Conservation (phyloP, 2,329 filamentous ascomycete genomes). For the Zymoseptoria tritici region DNA sequence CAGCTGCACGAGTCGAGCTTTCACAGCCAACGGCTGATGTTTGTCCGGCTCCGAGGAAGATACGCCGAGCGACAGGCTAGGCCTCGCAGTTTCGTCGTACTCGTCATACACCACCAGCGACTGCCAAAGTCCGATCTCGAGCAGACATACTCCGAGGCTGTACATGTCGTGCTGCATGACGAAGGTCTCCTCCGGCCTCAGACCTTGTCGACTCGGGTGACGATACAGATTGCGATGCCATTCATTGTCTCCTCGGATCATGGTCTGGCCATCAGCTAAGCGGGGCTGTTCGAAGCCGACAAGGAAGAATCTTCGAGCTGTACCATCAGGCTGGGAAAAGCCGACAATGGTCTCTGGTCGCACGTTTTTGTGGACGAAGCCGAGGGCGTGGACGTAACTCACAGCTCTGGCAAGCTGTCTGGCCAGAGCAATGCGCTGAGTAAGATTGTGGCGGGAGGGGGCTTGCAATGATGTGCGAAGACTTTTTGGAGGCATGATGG, state of each 20-base stretch:
- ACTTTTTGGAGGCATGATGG: constrained; percentile 8
- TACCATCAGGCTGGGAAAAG: constrained; percentile 7
- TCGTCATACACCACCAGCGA: constrained; percentile 27
- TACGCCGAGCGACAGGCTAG: neutral
- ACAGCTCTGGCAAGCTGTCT: constrained; percentile 30
- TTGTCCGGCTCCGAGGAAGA: neutral
- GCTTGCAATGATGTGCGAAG: constrained; percentile 6
- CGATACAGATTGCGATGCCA: constrained; percentile 44
- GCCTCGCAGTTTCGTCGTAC: neutral
- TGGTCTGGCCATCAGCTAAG: constrained; percentile 28
- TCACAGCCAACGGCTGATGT: neutral
- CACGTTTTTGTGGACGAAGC: constrained; percentile 44
- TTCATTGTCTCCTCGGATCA: constrained; percentile 30
- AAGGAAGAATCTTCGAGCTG: neutral
- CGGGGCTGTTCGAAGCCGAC: neutral
- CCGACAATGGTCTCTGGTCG: constrained; percentile 37
- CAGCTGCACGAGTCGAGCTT: constrained; percentile 6
- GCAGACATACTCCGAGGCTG: constrained; percentile 47
- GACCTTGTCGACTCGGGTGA: constrained; percentile 44
- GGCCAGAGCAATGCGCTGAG: constrained; percentile 20
- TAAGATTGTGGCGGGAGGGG: constrained; percentile 19
- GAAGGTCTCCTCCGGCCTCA: constrained; percentile 33
- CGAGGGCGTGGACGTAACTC: constrained; percentile 33
- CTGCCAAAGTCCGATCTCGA: constrained; percentile 47
- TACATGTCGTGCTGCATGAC: constrained; percentile 52